Evolutionary conservation across 2,329 filamentous ascomycete genomes (phyloP).

Genomic region (Hypomyces rosellus): DNA sequence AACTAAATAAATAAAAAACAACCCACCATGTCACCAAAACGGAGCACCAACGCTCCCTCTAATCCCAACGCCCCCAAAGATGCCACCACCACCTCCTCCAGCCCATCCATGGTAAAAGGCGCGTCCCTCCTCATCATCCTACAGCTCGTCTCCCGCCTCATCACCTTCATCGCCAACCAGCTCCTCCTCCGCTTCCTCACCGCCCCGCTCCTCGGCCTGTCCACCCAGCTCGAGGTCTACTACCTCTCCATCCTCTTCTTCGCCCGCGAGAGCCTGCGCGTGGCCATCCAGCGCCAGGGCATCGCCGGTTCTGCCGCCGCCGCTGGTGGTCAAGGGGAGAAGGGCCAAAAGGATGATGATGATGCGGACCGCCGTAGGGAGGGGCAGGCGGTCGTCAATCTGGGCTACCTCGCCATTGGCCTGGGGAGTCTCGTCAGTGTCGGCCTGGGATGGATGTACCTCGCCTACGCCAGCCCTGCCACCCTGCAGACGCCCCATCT

Average conservation of each 20-base stretch:
- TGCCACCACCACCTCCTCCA: background rate
- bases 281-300: conserved; percentile 80
- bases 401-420: conserved; percentile 71
- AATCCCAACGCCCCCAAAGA: background rate
- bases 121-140: conserved; percentile 82
- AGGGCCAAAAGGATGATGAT: conserved; percentile 9
- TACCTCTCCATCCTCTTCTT: conserved; percentile 94
- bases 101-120: conserved; percentile 51
- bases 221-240: conserved; percentile 87
- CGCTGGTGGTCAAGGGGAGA: conserved; percentile 4
- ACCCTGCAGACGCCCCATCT: conserved; percentile 60
- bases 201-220: conserved; percentile 74
- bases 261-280: conserved; percentile 79
- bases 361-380: conserved; percentile 25
- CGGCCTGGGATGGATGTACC: conserved; percentile 62
- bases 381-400: conserved; percentile 76
- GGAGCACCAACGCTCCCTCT: background rate
- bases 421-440: conserved; percentile 61
- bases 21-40: conserved; percentile 2
- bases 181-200: conserved; percentile 82
- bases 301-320: conserved; percentile 11
- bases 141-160: conserved; percentile 76
- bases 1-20: no score
- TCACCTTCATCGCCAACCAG: conserved; percentile 92
- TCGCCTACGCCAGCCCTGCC: conserved; percentile 42